A percentile compares a stretch with the other conserved stretches of the same genome.
phyloP scores from a whole-genome alignment of 352 stramenopile genomes.

The Phytophthora megakarya region DNA sequence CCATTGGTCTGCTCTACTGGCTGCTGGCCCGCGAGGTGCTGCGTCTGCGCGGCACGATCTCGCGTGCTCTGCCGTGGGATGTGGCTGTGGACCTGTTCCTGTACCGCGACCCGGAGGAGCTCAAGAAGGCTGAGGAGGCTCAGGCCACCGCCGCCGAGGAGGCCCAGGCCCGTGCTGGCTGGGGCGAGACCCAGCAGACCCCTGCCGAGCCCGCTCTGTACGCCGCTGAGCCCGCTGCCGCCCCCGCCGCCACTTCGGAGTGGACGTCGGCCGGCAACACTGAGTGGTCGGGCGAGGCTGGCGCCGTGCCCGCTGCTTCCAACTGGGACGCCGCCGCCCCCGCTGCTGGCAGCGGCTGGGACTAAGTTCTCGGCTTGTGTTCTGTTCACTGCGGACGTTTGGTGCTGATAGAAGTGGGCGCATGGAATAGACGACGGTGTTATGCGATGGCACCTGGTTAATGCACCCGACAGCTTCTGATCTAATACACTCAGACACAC shows the following conservation, averaged over 20 bases:
- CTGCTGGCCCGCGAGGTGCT: slow-evolving; percentile 99
- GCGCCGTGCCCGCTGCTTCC: slow-evolving; percentile 43
- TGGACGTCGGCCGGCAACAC: slow-evolving; percentile 68
- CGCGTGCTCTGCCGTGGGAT: slow-evolving; percentile 95
- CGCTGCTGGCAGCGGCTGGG: slow-evolving; percentile 70
- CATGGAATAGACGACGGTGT: slow-evolving; percentile 94
- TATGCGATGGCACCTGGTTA: slow-evolving; percentile 93
- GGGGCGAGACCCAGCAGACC: slow-evolving; percentile 63
- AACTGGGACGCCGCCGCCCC: slow-evolving; percentile 61
- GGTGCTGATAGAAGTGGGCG: slow-evolving; percentile 39
- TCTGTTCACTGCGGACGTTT: slow-evolving; percentile 43
- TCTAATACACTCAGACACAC: slow-evolving; percentile 33
- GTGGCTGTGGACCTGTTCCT: slow-evolving; percentile 99
- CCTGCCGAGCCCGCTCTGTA: slow-evolving; percentile 63
- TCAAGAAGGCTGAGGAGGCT: slow-evolving; percentile 99
- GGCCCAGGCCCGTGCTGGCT: slow-evolving; percentile 67
- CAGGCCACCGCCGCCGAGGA: slow-evolving; percentile 88
- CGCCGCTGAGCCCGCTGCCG: slow-evolving; percentile 49
- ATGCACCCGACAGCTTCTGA: slow-evolving; percentile 69
- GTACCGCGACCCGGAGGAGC: slow-evolving; percentile 99
- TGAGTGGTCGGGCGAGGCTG: slow-evolving; percentile 83
- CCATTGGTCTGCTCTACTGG: slow-evolving; percentile 99
- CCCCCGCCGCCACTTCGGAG: slow-evolving; percentile 60
- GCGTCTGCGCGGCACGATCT: slow-evolving; percentile 96
- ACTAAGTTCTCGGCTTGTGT: too few relatives aligned